Evolutionary conservation across 768 basidiomycete genomes (phyloP).

Genomic region (Mycena pura): DNA sequence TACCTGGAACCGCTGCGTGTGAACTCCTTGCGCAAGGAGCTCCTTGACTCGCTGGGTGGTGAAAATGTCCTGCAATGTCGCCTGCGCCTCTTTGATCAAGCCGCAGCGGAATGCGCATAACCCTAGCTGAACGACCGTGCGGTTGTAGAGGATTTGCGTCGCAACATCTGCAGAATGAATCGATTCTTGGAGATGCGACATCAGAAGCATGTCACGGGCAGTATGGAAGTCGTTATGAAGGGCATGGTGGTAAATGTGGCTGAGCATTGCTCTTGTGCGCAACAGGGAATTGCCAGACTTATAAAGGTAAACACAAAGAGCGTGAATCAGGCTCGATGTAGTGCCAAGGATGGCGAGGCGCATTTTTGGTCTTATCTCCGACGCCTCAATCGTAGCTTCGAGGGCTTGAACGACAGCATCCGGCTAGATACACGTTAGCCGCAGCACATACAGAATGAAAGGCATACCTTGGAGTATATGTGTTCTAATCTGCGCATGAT

Average conservation of each 20-base stretch:
- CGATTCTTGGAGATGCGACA: conserved; percentile 98
- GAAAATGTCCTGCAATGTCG: conserved; percentile 94
- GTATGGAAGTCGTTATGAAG: conserved; percentile 96
- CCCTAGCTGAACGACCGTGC: conserved; percentile 95
- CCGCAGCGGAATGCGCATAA: conserved; percentile 96
- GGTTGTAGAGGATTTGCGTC: conserved; percentile 98
- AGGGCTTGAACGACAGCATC: conserved; percentile 91
- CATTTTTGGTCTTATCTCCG: conserved; percentile 68
- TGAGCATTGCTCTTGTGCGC: conserved; percentile 95
- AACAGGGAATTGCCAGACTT: conserved; percentile 89
- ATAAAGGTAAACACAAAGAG: conserved; percentile 92
- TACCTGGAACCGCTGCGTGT: conserved; percentile 88
- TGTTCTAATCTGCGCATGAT: conserved; percentile 97
- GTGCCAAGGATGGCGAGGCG: conserved; percentile 60
- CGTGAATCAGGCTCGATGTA: conserved; percentile 83
- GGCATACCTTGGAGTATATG: conserved; percentile 88
- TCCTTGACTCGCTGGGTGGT: conserved; percentile 97
- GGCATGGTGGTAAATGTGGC: conserved; percentile 97
- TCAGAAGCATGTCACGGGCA: conserved; percentile 96
- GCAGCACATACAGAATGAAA: conserved; percentile 5
- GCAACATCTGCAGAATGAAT: conserved; percentile 95
- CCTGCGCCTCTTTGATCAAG: conserved; percentile 91
- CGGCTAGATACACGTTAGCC: conserved; percentile 61
- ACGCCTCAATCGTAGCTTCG: conserved; percentile 68
- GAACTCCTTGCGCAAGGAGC: conserved; percentile 94